Conservation (phyloP, 306 rosid genomes). For the Biancaea sappan region DNA sequence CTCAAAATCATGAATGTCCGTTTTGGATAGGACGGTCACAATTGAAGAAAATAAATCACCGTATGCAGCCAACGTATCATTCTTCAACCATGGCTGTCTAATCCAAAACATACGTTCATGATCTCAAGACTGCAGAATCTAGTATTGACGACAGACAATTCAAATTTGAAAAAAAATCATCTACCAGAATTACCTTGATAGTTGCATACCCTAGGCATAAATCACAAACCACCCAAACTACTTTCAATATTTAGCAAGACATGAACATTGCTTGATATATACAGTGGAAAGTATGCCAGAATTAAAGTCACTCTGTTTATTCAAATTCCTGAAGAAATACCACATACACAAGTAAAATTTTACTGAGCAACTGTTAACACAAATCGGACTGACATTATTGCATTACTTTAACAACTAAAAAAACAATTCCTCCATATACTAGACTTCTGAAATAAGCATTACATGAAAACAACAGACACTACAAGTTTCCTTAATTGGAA, state of each 20-base stretch:
- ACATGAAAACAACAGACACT: not conserved
- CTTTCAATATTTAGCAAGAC: not conserved
- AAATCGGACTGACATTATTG: constrained; percentile 4
- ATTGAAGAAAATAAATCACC: too few species aligned
- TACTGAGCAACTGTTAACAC: not conserved
- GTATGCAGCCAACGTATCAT: too few species aligned
- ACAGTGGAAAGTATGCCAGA: not conserved
- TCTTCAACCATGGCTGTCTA: too few species aligned
- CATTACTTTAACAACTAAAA: constrained; percentile 2
- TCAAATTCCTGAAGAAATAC: not conserved
- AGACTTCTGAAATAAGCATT: not conserved
- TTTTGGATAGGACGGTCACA: too few species aligned
- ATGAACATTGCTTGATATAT: not conserved
- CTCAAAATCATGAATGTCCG: too few species aligned
- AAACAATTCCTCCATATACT: not conserved
- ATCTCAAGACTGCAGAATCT: too few species aligned
- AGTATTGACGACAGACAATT: too few species aligned
- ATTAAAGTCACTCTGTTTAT: not conserved
- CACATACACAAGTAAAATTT: not conserved
- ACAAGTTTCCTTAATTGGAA: not conserved
- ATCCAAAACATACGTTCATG: too few species aligned
- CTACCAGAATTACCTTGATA: too few species aligned
- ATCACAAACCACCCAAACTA: not conserved
- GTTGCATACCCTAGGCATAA: not conserved
- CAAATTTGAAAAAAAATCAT: too few species aligned